phyloP scores from a whole-genome alignment of 495 filamentous ascomycete genomes.

The Lasiosphaeris hirsuta region DNA sequence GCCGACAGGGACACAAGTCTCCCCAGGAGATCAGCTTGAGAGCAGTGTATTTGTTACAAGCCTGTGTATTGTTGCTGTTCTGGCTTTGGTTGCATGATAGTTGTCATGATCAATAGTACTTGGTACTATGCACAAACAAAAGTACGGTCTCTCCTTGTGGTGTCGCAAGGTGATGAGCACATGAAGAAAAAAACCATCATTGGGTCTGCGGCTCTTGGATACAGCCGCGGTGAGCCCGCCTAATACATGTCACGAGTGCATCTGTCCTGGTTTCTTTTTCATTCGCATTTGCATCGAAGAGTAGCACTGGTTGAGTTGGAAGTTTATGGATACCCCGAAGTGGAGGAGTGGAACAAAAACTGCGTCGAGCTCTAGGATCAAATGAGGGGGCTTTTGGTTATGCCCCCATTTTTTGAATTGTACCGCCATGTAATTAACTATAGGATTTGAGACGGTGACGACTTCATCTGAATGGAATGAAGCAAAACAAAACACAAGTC shows the following conservation, averaged over 20 bases:
- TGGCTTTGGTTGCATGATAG: conserved; percentile 21
- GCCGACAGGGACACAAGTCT: conserved; percentile 12
- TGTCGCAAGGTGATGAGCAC: neutral
- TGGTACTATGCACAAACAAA: neutral
- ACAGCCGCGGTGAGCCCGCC: neutral
- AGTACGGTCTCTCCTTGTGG: neutral
- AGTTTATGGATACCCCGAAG: conserved; percentile 12
- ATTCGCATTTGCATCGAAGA: conserved; percentile 16
- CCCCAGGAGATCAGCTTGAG: conserved; percentile 17
- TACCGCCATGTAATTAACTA: conserved; percentile 7
- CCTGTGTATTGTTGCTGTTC: conserved; percentile 16
- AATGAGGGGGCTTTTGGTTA: neutral
- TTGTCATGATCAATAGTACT: neutral
- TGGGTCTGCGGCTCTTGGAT: neutral
- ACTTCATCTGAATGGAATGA: conserved; percentile 5
- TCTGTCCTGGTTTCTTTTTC: conserved; percentile 7
- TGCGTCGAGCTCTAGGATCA: conserved; percentile 6
- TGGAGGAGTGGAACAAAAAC: conserved; percentile 1
- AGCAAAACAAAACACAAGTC: neutral
- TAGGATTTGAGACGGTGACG: neutral
- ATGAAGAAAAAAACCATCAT: neutral
- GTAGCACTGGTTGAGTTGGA: conserved; percentile 4
- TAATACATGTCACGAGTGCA: conserved; percentile 4
- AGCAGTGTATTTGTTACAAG: conserved; percentile 13
- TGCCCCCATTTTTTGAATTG: conserved; percentile 1